Conservation (phyloP, 495 filamentous ascomycete species). For the Penicillium lagena region DNA sequence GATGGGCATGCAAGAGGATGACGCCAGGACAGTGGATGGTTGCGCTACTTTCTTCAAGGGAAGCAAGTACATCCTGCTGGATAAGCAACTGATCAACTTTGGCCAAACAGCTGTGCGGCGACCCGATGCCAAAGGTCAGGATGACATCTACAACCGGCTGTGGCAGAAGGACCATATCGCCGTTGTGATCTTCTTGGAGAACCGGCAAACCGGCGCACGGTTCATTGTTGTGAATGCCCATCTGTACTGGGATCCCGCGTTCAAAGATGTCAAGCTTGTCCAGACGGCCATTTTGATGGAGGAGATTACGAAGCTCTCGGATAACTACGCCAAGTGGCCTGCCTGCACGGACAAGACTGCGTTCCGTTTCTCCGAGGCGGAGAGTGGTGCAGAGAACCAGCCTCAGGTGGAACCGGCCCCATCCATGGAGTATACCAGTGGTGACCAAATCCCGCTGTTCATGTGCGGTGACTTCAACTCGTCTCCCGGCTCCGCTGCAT, state of each 20-base stretch:
- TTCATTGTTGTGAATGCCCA: slow-evolving; percentile 91
- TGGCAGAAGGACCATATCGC: slow-evolving; percentile 98
- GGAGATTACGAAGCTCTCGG: slow-evolving; percentile 72
- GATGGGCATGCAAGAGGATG: slow-evolving; percentile 83
- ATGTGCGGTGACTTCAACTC: slow-evolving; percentile 97
- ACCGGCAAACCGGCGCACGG: slow-evolving; percentile 75
- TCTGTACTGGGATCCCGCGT: slow-evolving; percentile 86
- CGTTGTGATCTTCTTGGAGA: slow-evolving; percentile 84
- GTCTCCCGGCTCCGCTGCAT: slow-evolving; percentile 72
- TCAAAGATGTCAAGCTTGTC: slow-evolving; percentile 88
- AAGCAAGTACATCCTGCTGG: slow-evolving; percentile 83
- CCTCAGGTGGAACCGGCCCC: slow-evolving; percentile 49
- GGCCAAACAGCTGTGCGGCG: slow-evolving; percentile 85
- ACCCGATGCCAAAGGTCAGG: slow-evolving; percentile 88
- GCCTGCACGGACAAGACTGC: slow-evolving; percentile 73
- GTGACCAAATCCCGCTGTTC: slow-evolving; percentile 81
- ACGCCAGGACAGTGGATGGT: slow-evolving; percentile 82
- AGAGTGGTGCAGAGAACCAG: slow-evolving; percentile 47
- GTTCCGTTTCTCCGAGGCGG: slow-evolving; percentile 56
- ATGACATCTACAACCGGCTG: slow-evolving; percentile 94
- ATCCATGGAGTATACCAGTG: slow-evolving; percentile 72
- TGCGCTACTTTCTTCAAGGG: slow-evolving; percentile 95
- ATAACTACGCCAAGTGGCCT: slow-evolving; percentile 71
- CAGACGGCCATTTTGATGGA: slow-evolving; percentile 95
- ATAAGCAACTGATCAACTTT: slow-evolving; percentile 91